Base-by-base conservation (phyloP, 1,139 yeast species). In the Candida freyschussii region DNA sequence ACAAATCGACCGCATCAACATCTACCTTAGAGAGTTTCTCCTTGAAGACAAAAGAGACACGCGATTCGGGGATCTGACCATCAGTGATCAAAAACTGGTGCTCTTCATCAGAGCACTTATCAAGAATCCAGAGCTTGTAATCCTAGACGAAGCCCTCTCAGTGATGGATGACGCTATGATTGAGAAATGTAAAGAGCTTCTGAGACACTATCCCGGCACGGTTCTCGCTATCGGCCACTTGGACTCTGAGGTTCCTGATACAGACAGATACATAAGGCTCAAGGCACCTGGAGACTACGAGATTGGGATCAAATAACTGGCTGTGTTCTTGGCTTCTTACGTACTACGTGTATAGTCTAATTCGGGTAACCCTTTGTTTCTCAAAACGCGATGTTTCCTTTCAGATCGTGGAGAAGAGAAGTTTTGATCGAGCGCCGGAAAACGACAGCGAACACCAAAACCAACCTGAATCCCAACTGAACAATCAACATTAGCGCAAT, bases 91-190 rank as follows among this genome's bases (percentile, higher is more conserved):
- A 55, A 91, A 93, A 52, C 60, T 86, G 11, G 76, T 78, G 0
- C 61, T 91, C 21, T 78, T 91, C 45, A 59, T 87, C 23, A 64
- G 97, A 36, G 82, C 95, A 2, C 52, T 87, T 12, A 67, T 84
- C 32, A 85, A 83, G 55, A 64, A 73, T 41, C 98, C 98, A 0
- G 72, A 73, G 30, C 60, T 91, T 3, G 62, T 91, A 30, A 81
- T 91, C 34, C 63, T 91, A 4, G 98, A 91, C 55, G 98, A 91
- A 60, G 95, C 97, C 0, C 78, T 91, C 43, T 83, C 95, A 12
- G 93, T 91, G 19, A 85, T 89, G 93, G 86, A 82, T 31, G 80
- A 76, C 37, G 71, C 62, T 19, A 66, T 78, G 24, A 70, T 87
- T 56, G 63, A 65, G 16, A 65, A 65, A 40, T 87, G 96, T 44